Evolutionary conservation across 2,329 filamentous ascomycete genomes (phyloP), one percentile per base, ranked within the genome.

Genomic region (Botrytis byssoidea): DNA sequence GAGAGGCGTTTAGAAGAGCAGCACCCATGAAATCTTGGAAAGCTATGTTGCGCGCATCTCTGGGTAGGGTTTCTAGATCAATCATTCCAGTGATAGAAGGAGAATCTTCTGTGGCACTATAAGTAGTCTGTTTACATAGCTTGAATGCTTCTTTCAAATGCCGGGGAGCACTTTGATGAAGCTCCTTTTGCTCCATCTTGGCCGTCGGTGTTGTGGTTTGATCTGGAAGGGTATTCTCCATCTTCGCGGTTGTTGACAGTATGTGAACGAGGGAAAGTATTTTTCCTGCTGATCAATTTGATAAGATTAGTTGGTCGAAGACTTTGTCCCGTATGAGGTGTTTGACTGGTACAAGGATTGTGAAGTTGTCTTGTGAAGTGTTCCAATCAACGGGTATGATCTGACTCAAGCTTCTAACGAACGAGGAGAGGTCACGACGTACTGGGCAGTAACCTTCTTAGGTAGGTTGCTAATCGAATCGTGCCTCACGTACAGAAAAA

Each of bases 91-190:
- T 16, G 37, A 25, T 22, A 67, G 63, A 59, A n/a, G 42, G 46
- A 64, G 60, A 51, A 32, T 66, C 40, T 46, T 55, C 37, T 4
- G 25, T 42, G 29, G 60, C 16, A 35, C 32, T n/a, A 42, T 72
- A 68, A 55, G 48, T 73, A 69, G 48, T 74, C 76, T 76, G 75
- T 77, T 61, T 60, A 71, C 72, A 93, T 60, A 84, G 84, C 82
- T 97, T 97, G 88, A 94, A 98, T 71, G 90, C 84, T 64, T 87
- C 84, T 75, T 91, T 90, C 77, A 98, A 85, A 68, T 85, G 82
- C 20, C 90, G 88, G 4, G 94, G 93, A 2, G 94, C 93, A 78
- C 91, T 90, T 82, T 94, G 90, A 81, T 95, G 89, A 42, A 94
- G 91, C 82, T 97, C 92, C 4, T 95, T 84, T 46, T 75, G 61